Conservation (phyloP, 805 yeast genomes). For the Barnettozyma vustinii region DNA sequence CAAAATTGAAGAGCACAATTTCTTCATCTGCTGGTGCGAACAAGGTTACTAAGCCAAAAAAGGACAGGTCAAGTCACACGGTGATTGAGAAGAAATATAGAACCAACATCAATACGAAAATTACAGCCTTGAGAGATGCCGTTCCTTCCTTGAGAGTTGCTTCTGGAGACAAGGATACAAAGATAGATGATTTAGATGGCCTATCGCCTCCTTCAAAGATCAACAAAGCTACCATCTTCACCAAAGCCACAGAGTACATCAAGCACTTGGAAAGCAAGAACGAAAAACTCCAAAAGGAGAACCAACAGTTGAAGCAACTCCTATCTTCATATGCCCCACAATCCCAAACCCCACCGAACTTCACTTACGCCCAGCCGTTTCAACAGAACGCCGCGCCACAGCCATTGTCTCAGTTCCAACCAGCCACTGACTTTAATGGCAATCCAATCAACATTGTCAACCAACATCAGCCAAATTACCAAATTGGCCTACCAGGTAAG, state of each 20-base stretch:
- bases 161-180: constrained; percentile 40
- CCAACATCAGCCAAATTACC: constrained; percentile 19
- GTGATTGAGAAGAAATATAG: constrained; percentile 79
- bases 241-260: constrained; percentile 79
- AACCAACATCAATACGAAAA: constrained; percentile 69
- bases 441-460: constrained; percentile 22
- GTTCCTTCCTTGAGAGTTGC: constrained; percentile 74
- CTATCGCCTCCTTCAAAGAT: constrained; percentile 68
- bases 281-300: constrained; percentile 42
- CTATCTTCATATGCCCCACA: constrained; percentile 4
- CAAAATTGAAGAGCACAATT: neutral
- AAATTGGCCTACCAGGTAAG: constrained; percentile 30
- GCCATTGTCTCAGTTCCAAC: constrained; percentile 17
- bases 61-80: constrained; percentile 63
- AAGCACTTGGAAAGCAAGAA: constrained; percentile 51
- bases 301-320: constrained; percentile 38
- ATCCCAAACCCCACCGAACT: constrained; percentile 8
- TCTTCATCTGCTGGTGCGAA: neutral
- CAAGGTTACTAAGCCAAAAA: constrained; percentile 38
- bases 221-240: constrained; percentile 71
- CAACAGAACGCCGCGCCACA: constrained; percentile 2
- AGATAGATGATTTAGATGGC: constrained; percentile 59
- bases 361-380: constrained; percentile 13
- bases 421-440: constrained; percentile 21
- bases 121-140: constrained; percentile 62